phyloP scores from a whole-genome alignment of 75 land plant genomes.

The Sequoia sempervirens region DNA sequence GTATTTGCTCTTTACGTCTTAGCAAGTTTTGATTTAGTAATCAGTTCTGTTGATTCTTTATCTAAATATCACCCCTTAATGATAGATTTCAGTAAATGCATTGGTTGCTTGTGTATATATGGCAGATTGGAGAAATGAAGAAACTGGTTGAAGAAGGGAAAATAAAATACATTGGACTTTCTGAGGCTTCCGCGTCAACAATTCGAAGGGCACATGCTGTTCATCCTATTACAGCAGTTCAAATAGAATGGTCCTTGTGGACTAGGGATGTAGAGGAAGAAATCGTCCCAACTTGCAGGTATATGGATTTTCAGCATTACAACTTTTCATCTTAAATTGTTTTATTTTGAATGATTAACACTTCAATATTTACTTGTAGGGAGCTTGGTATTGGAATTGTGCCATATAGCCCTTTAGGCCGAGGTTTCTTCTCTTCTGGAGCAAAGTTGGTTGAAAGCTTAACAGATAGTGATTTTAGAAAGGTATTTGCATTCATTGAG shows the following conservation, averaged over 20 bases:
- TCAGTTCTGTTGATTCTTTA: neutral
- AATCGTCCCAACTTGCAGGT: constrained; percentile 65
- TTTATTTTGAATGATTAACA: neutral
- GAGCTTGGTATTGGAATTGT: too few relatives aligned
- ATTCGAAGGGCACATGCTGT: constrained; percentile 57
- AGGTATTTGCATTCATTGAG: too few relatives aligned
- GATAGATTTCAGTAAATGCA: too few relatives aligned
- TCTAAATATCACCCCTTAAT: neutral
- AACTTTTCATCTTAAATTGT: neutral
- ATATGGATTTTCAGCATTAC: neutral
- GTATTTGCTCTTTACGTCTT: neutral
- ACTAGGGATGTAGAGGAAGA: constrained; percentile 66
- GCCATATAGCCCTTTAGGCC: constrained; percentile 60
- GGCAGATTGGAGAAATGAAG: constrained; percentile 73
- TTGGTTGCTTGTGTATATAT: too few relatives aligned
- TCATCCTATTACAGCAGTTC: constrained; percentile 52
- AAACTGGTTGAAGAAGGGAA: constrained; percentile 73
- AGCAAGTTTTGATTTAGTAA: neutral
- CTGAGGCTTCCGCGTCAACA: constrained; percentile 57
- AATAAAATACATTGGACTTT: constrained; percentile 62
- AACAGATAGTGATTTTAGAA: constrained; percentile 36
- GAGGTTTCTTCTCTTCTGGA: constrained; percentile 53
- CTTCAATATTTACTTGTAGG: constrained; percentile 12
- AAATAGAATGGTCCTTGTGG: constrained; percentile 77
- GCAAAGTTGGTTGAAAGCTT: constrained; percentile 20